These are phyloP conservation scores for Sanghuangporus baumii DNA, from an alignment of 1,284 basidiomycete species.

Conservation along the genomic window DNA sequence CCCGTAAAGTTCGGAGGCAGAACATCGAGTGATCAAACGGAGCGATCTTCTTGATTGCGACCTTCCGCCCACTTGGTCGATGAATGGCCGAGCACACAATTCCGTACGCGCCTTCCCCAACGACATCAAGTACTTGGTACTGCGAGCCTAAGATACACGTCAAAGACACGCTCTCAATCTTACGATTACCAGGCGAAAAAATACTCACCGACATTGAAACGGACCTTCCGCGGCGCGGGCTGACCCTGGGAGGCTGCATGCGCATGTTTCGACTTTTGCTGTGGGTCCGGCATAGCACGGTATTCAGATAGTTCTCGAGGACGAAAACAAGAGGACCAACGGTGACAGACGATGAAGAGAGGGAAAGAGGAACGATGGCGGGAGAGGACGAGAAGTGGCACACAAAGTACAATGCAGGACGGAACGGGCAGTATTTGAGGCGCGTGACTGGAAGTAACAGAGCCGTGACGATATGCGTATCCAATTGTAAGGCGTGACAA, in stretches of 20 bases:
- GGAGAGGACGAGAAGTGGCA: constrained; percentile 4
- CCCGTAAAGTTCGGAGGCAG: constrained; percentile 78
- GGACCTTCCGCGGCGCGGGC: constrained; percentile 78
- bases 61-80: constrained; percentile 71
- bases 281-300: neutral
- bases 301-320: neutral
- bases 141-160: constrained; percentile 50
- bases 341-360: neutral
- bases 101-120: constrained; percentile 84
- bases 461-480: neutral
- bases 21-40: constrained; percentile 94
- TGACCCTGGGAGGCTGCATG: constrained; percentile 57
- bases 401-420: neutral
- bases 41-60: constrained; percentile 89
- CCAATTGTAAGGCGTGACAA: neutral
- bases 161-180: neutral
- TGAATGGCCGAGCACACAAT: constrained; percentile 89
- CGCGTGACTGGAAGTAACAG: neutral
- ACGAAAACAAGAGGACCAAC: neutral
- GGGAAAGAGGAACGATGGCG: neutral
- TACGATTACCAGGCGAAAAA: constrained; percentile 4
- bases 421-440: neutral
- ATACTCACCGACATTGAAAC: constrained; percentile 85
- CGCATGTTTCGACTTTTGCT: constrained; percentile 50
- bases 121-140: constrained; percentile 86